Evolutionary conservation across 108 stramenopile species (phyloP), one percentile per base, ranked within the genome.

Genomic region (Nitzschia sp.): DNA sequence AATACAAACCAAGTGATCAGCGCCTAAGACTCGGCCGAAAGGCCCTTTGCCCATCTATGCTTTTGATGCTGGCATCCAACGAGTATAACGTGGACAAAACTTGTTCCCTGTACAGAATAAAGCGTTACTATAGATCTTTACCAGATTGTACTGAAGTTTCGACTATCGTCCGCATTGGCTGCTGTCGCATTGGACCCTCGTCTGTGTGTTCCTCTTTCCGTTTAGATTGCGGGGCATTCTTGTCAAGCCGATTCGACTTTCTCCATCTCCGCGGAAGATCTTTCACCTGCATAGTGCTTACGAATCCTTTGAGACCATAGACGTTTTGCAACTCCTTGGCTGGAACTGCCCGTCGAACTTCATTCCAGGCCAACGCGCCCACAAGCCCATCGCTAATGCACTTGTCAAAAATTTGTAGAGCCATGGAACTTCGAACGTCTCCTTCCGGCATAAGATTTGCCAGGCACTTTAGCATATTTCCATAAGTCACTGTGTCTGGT

Each of bases 401-500:
- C 38, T 66, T 64, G 8, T 59, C 24, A 46, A 86, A 86, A 15
- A 90, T 49, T 59, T 73, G 66, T 19, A 79, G 48, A 26, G 86
- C 84, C 75, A 90, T 79, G 17, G 69, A 32, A 45, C 59, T 84
- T 19, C 88, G 68, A 8, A 45, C 54, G 25, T 84, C 28, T 30
- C 82, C 85, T 21, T 64, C 61, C 27, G 84, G 83, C 66, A 89
- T 71, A 0, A 89, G 76, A 64, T 89, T 89, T 26, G 83, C 81
- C 31, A 72, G 59, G 26, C 75, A 75, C 65, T 89, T 89, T 0
- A 89, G 38, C 76, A 89, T 67, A 33, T 80, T 82, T 17, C 88
- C 88, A 70, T 86, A 85, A 9, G 83, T 85, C 0, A 89, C 74
- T 6, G 84, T 75, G 66, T 86, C 85, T n/a, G 83, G 85, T 25